phyloP scores from a whole-genome alignment of 129 eudicot species.

The Lactuca sativa region DNA sequence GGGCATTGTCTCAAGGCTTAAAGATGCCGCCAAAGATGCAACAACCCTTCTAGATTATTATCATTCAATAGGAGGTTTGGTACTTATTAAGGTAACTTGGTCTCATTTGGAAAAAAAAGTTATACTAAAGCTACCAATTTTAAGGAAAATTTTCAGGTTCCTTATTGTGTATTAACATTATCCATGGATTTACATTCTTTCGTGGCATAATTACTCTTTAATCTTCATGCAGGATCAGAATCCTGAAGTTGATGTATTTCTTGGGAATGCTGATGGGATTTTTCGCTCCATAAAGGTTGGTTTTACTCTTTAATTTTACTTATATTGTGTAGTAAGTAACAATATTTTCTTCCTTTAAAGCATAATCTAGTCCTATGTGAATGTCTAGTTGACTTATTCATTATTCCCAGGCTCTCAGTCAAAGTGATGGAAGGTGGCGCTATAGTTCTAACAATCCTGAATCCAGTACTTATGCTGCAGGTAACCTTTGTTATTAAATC shows the following conservation, averaged over 20 bases:
- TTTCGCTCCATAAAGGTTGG: conserved; percentile 79
- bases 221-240: conserved; percentile 53
- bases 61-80: conserved; percentile 66
- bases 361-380: conserved; percentile 1
- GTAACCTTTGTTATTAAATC: conserved; percentile 33
- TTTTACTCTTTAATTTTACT: neutral
- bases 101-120: neutral
- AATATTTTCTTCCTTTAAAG: neutral
- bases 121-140: conserved; percentile 12
- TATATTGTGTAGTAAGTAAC: neutral
- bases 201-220: neutral
- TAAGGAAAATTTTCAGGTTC: neutral
- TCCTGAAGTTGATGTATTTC: conserved; percentile 58
- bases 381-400: conserved; percentile 24
- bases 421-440: conserved; percentile 99
- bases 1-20: conserved; percentile 61
- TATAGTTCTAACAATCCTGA: conserved; percentile 70
- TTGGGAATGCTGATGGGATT: conserved; percentile 64
- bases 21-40: conserved; percentile 51
- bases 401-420: conserved; percentile 67
- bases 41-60: conserved; percentile 66
- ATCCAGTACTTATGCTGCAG: conserved; percentile 87
- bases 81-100: conserved; percentile 61
- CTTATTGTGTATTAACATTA: conserved; percentile 4
- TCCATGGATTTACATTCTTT: conserved; percentile 3